A percentile compares a stretch with the other conserved stretches of the same genome.
phyloP scores from a whole-genome alignment of 768 basidiomycete species.

The Lactifluus echinatus region DNA sequence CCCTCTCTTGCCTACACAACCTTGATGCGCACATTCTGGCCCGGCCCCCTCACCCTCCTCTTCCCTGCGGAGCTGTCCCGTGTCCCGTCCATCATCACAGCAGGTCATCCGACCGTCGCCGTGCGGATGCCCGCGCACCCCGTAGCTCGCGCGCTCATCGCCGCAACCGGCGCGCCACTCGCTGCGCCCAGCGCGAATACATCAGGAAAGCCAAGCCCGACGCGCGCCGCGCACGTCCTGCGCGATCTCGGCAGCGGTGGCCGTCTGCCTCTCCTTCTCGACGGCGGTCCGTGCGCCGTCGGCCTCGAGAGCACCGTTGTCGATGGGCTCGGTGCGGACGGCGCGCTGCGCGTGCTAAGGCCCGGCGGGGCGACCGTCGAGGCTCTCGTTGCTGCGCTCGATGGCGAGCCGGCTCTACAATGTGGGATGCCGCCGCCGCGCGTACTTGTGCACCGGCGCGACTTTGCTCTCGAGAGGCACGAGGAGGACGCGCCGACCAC shows the following conservation, averaged over 20 bases:
- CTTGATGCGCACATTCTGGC: slow-evolving; percentile 87
- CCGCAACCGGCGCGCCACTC: slow-evolving; percentile 60
- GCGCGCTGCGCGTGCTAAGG: slow-evolving; percentile 70
- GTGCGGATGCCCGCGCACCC: slow-evolving; percentile 94
- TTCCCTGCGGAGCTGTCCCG: slow-evolving; percentile 62
- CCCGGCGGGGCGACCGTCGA: slow-evolving; percentile 93
- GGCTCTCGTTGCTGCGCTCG: slow-evolving; percentile 57
- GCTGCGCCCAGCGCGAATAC: slow-evolving; percentile 96
- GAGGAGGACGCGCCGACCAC: slow-evolving; percentile 81
- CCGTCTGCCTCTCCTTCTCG: slow-evolving; percentile 60
- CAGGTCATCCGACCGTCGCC: slow-evolving; percentile 72
- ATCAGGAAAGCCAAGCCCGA: slow-evolving; percentile 91
- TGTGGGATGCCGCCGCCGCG: slow-evolving; percentile 12
- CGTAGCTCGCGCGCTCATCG: slow-evolving; percentile 83
- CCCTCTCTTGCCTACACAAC: slow-evolving; percentile 58
- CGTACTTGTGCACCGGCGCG: slow-evolving; percentile 72
- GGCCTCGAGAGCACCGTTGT: slow-evolving; percentile 96
- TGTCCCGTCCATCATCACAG: slow-evolving; percentile 73
- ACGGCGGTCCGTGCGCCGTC: slow-evolving; percentile 86
- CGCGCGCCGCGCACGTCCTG: slow-evolving; percentile 75
- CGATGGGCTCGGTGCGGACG: slow-evolving; percentile 72
- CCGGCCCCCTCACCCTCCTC: slow-evolving; percentile 85
- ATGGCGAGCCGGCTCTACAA: slow-evolving; percentile 28
- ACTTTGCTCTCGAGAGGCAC: slow-evolving; percentile 54
- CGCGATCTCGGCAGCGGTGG: slow-evolving; percentile 66